Conservation (phyloP, 2,329 filamentous ascomycete genomes). For the Aspergillus aculeatinus region DNA sequence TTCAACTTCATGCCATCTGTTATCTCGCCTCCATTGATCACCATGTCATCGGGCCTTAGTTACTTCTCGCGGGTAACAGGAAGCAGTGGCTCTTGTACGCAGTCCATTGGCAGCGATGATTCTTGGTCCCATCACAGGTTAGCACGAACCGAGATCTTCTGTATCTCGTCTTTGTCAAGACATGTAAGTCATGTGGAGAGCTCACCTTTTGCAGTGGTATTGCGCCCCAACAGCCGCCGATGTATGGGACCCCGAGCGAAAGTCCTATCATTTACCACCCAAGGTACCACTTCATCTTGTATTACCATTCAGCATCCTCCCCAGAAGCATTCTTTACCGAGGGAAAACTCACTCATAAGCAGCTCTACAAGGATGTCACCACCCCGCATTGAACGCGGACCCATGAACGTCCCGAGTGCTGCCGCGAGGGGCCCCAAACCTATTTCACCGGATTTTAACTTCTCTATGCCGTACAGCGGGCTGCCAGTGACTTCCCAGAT, state of each 20-base stretch:
- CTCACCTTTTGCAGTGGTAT: constrained; percentile 29
- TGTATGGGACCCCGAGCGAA: constrained; percentile 30
- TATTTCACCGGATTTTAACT: constrained; percentile 32
- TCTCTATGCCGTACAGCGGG: constrained; percentile 31
- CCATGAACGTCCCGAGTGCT: constrained; percentile 29
- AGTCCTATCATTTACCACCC: constrained; percentile 36
- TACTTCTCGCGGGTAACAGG: constrained; percentile 31
- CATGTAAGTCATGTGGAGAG: constrained; percentile 7
- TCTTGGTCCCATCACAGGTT: constrained; percentile 37
- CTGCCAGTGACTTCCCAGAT: constrained; percentile 29
- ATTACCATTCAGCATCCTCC: constrained; percentile 2
- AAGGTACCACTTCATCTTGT: constrained; percentile 32
- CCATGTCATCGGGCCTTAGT: constrained; percentile 31
- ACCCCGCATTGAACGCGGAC: constrained; percentile 27
- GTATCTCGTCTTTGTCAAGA: not conserved
- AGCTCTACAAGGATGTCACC: constrained; percentile 35
- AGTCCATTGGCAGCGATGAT: constrained; percentile 33
- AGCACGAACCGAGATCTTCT: constrained; percentile 25
- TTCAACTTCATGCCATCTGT: constrained; percentile 34
- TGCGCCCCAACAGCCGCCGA: constrained; percentile 30
- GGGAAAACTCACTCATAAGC: constrained; percentile 21
- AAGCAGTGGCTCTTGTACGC: constrained; percentile 30
- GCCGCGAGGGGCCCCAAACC: constrained; percentile 21
- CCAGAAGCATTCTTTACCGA: constrained; percentile 16
- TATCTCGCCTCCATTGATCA: constrained; percentile 28